phyloP scores from a whole-genome alignment of 441 rosid species.

The Omphalea diandra region DNA sequence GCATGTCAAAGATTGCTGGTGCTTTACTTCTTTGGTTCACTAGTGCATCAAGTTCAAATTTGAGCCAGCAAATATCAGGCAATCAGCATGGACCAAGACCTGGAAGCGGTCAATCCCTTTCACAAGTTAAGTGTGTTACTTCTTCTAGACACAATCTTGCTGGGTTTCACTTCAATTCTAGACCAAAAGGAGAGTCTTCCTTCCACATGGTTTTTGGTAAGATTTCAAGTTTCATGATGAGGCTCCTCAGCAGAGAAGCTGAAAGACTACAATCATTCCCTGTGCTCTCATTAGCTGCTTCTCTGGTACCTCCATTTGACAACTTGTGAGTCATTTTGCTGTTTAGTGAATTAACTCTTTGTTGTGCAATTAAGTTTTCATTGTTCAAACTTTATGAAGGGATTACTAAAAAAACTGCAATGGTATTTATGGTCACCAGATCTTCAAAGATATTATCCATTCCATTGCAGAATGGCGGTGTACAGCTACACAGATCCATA shows the following conservation, averaged over 20 bases:
- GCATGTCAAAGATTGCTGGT: constrained; percentile 64
- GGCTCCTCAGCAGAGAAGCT: constrained; percentile 51
- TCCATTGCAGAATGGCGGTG: constrained; percentile 41
- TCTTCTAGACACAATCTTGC: constrained; percentile 28
- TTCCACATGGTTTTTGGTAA: constrained; percentile 38
- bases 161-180: constrained; percentile 31
- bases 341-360: constrained; percentile 1
- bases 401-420: not conserved
- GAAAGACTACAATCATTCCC: constrained; percentile 56
- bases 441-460: constrained; percentile 43
- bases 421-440: constrained; percentile 38
- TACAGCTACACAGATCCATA: constrained; percentile 30
- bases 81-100: constrained; percentile 30
- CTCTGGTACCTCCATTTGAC: constrained; percentile 56
- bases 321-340: constrained; percentile 52
- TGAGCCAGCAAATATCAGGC: constrained; percentile 39
- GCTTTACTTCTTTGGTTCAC: constrained; percentile 57
- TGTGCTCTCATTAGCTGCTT: constrained; percentile 63
- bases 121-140: constrained; percentile 36
- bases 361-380: not conserved
- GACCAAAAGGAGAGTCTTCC: constrained; percentile 30
- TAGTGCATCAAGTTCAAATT: constrained; percentile 43
- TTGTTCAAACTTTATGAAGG: not conserved
- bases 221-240: constrained; percentile 48
- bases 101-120: constrained; percentile 34